Base-by-base conservation (phyloP, 306 rosid genomes). In the Corylus heterophylla region DNA sequence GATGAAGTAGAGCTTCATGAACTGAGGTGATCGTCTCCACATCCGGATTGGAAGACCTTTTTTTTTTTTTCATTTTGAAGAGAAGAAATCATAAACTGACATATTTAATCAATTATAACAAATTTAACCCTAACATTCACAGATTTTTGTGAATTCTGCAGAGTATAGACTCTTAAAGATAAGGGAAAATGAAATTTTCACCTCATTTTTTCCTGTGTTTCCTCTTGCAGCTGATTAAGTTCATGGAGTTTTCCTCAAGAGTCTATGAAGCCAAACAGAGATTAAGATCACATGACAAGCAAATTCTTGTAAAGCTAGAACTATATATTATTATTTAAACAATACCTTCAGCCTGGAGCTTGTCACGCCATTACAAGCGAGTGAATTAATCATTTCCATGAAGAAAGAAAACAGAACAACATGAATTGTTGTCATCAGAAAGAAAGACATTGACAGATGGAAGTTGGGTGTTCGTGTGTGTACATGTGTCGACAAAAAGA, bases 41-140 rank as follows among this genome's bases (percentile, higher is more conserved):
- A 7, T 64, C 71, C 17, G 18, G 71, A 64, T 64, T 35, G 71
- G 35, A 64, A 16, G 12, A 35, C 71, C 71, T 64, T 64, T 64
- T 8, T 35, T 13, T 35, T 48, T 45, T 45, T 45, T 6, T 45
- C 49, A 45, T 45, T 45, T 13, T 13, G n/a, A 2, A 56, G 63
- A 5, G 25, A 3, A 13, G 25, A 56, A 18, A 16, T 7, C 20
- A 58, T 11, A 48, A 48, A 48, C 12, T 8, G 12, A 8, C 51
- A 2, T 48, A 48, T 48, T 48, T 48, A 48, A 48, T 48, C 12
- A 11, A 48, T 8, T 48, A 48, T 11, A 48, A 56, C 11, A 56
- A 39, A 39, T 39, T 39, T 39, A 39, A 39, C 4, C 44, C 44
- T 0, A 39, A 39, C 44, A 39, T 39, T 39, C 6, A 39, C 44